Base-by-base conservation (phyloP, 2,329 filamentous ascomycete species). In the Lecanicillium sp. region DNA sequence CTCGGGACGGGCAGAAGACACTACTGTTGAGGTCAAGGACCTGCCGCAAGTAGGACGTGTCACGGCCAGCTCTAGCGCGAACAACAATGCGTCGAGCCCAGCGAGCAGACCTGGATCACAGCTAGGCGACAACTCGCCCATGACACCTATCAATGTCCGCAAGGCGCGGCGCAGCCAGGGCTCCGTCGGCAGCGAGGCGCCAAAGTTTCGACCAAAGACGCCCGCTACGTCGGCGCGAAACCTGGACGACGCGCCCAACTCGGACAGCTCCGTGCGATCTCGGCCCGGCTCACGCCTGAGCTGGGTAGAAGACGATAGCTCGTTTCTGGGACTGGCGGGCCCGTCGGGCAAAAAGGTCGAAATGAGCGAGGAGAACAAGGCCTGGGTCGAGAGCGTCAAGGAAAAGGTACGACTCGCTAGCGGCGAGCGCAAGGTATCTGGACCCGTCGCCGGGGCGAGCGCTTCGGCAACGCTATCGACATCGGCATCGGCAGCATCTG, bases 311-410 rank as follows among this genome's bases (percentile, higher is more conserved):
- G 76, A 79, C 17, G 77, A 75, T 46, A 72, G 66, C 49, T 69
- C 71, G 8, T 64, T 65, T 44, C 69, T 87, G 6, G 83, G 84
- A 5, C 74, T 88, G 35, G 82, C 83, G 0, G 84, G 84, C 0
- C 84, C 84, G 2, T 77, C 73, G 33, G 69, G 72, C 27, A 82
- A 77, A 57, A 75, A 73, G 47, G 71, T 76, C 7, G 74, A 71
- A 54, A 84, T 79, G 63, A 84, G 79, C 40, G 78, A 81, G 40
- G 81, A 88, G 59, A 86, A 82, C 53, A 71, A 78, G 42, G 79
- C 81, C 29, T 92, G 86, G 86, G 83, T 92, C 9, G 82, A 89
- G 58, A 85, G 79, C 45, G 83, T 92, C 65, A 82, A 87, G 62
- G 82, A 86, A 53, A 83, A 86, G 54, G 86, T 88, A 29, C 75